A percentile compares a stretch with the other conserved stretches of the same genome.
These are phyloP conservation scores for Omphalea diandra DNA, from an alignment of 441 rosid species.

Conservation along the genomic window DNA sequence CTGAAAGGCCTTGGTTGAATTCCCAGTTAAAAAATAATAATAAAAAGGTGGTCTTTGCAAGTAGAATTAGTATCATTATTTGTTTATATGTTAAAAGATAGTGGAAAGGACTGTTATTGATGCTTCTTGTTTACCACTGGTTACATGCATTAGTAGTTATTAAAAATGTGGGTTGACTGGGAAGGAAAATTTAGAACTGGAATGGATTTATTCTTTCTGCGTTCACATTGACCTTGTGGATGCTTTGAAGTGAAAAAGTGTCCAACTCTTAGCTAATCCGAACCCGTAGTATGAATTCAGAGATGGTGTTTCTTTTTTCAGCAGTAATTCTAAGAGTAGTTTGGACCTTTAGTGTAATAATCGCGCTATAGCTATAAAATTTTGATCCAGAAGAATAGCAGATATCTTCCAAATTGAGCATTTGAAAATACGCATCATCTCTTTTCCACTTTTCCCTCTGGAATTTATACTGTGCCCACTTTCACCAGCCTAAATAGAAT, in stretches of 20 bases:
- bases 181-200: neutral
- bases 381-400: no score
- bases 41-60: slow-evolving; percentile 1
- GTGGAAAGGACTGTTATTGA: neutral
- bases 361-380: no score
- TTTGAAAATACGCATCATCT: slow-evolving; percentile 18
- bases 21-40: neutral
- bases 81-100: neutral
- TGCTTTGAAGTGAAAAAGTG: no score
- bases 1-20: neutral
- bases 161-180: neutral
- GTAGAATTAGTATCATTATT: neutral
- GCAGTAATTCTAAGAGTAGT: no score
- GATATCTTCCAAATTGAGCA: neutral
- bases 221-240: slow-evolving; percentile 11
- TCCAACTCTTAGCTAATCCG: no score
- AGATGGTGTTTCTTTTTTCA: no score
- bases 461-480: slow-evolving; percentile 57
- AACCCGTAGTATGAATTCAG: no score
- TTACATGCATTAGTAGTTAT: neutral
- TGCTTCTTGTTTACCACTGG: neutral
- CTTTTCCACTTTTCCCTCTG: slow-evolving; percentile 28
- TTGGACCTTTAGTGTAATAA: no score
- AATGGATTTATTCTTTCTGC: slow-evolving; percentile 5
- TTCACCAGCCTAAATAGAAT: slow-evolving; percentile 33